These are phyloP conservation scores for Peniophora sp. DNA, from an alignment of 1,284 basidiomycete species.

Conservation along the genomic window DNA sequence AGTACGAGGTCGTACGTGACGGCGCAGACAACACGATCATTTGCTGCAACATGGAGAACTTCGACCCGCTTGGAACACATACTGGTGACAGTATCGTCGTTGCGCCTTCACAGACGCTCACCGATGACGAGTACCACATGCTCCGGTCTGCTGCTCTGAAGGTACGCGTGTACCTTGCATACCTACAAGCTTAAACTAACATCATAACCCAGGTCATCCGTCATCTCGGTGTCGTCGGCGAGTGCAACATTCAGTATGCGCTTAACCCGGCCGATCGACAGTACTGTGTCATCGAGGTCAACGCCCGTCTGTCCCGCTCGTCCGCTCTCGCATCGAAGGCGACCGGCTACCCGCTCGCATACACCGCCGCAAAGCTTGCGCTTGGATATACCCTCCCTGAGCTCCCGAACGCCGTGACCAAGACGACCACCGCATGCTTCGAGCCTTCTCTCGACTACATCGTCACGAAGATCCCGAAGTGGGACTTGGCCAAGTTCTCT, in stretches of 20 bases:
- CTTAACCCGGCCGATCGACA: slow-evolving; percentile 89
- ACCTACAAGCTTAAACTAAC: not conserved
- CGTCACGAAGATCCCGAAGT: slow-evolving; percentile 99
- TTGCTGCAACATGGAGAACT: slow-evolving; percentile 98
- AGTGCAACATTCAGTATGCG: slow-evolving; percentile 99
- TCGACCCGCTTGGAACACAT: slow-evolving; percentile 97
- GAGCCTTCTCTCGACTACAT: slow-evolving; percentile 99
- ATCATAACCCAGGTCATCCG: slow-evolving; percentile 33
- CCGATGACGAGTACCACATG: slow-evolving; percentile 99
- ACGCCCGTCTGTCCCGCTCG: slow-evolving; percentile 74
- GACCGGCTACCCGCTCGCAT: slow-evolving; percentile 97
- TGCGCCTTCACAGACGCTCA: slow-evolving; percentile 95
- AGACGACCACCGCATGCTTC: slow-evolving; percentile 98
- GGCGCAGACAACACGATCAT: slow-evolving; percentile 94
- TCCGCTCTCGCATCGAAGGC: slow-evolving; percentile 95
- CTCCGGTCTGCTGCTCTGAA: slow-evolving; percentile 96
- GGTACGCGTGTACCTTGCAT: slow-evolving; percentile 29
- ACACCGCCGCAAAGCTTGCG: slow-evolving; percentile 99
- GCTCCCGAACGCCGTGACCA: slow-evolving; percentile 97
- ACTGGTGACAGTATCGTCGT: slow-evolving; percentile 99
- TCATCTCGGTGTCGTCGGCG: slow-evolving; percentile 96
- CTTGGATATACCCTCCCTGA: slow-evolving; percentile 97
- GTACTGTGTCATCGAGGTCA: slow-evolving; percentile 98
- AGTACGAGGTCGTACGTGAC: slow-evolving; percentile 99
- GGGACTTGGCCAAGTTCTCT: slow-evolving; percentile 98